Evolutionary conservation across 2,329 filamentous ascomycete genomes (phyloP), one percentile per base, ranked within the genome.

Genomic region (Ophiostoma populinum): DNA sequence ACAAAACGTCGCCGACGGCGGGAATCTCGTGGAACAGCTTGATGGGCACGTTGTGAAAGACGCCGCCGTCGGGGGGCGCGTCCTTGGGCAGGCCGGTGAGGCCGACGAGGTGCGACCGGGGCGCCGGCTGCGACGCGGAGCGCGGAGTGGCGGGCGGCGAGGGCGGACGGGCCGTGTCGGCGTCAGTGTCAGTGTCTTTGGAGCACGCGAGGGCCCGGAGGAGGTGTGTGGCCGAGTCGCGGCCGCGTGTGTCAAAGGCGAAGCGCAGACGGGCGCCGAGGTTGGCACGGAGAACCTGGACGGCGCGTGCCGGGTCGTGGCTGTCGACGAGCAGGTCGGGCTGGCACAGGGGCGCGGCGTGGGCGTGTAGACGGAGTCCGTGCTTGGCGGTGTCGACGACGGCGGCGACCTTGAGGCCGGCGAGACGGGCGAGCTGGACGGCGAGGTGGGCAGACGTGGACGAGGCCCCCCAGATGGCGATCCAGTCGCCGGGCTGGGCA

Each of bases 391-490:
- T 63, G 45, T 85, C 77, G 1, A 76, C 71, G 0, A 83, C 62
- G 3, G 68, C 65, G 18, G 78, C 67, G 2, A 80, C 74, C 19
- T 61, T 67, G 0, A 85, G 52, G 0, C 77, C 76, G 0, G 65
- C 68, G 0, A 80, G 57, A 26, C 73, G 70, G 1, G 78, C 77
- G 2, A 85, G 61, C 46, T 85, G 79, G 4, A 76, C 62, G 0
- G 68, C 61, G 6, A 80, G 58, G 42, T 73, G 67, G 0, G 76
- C 79, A 1, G 74, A 80, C 0, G 75, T 80, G 1, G 75, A 78
- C 2, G 75, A 81, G 2, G 62, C 79, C 38, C 79, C 79, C 78
- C 79, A 85, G 31, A 85, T 69, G 2, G 70, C 71, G 25, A 85
- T 54, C 68, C 75, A 83, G 40, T 85, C 78, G 0, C 74, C 76